phyloP scores from a whole-genome alignment of 805 yeast species.

The Pichia membranifaciens region DNA sequence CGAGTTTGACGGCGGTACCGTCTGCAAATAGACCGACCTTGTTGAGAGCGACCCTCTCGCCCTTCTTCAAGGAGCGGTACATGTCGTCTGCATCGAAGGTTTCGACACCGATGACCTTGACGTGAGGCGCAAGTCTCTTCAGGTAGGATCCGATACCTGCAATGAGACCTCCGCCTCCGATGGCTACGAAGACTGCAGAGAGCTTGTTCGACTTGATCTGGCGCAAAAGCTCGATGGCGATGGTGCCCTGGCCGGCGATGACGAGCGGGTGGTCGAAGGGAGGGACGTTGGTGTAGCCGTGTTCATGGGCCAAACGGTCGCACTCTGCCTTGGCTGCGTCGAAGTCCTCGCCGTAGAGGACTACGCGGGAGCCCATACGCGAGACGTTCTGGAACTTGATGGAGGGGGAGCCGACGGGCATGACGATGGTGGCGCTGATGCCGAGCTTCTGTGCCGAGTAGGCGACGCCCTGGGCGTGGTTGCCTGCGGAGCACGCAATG shows the following conservation, averaged over 20 bases:
- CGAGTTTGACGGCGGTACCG: slow-evolving; percentile 89
- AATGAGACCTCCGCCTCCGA: slow-evolving; percentile 96
- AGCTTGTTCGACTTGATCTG: slow-evolving; percentile 75
- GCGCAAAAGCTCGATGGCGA: slow-evolving; percentile 86
- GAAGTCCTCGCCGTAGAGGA: slow-evolving; percentile 87
- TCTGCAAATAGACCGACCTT: slow-evolving; percentile 97
- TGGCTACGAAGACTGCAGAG: slow-evolving; percentile 83
- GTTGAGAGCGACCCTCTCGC: slow-evolving; percentile 49
- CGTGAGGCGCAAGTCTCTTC: slow-evolving; percentile 96
- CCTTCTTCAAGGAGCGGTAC: slow-evolving; percentile 56
- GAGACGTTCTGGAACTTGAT: slow-evolving; percentile 90
- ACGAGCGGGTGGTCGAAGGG: slow-evolving; percentile 98
- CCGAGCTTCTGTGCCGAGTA: slow-evolving; percentile 78
- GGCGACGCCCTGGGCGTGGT: slow-evolving; percentile 99
- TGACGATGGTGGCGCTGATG: slow-evolving; percentile 92
- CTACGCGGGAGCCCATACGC: slow-evolving; percentile 90
- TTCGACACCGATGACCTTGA: slow-evolving; percentile 92
- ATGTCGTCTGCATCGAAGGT: slow-evolving; percentile 95
- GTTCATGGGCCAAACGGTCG: slow-evolving; percentile 55
- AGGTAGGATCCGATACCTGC: slow-evolving; percentile 88
- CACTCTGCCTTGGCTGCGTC: slow-evolving; percentile 95
- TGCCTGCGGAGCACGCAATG: slow-evolving; percentile 97
- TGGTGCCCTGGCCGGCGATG: slow-evolving; percentile 98
- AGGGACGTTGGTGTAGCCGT: slow-evolving; percentile 86
- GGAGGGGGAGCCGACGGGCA: slow-evolving; percentile 97